Evolutionary conservation across 805 yeast species (phyloP).

Genomic region (Candida fluviatilis): DNA sequence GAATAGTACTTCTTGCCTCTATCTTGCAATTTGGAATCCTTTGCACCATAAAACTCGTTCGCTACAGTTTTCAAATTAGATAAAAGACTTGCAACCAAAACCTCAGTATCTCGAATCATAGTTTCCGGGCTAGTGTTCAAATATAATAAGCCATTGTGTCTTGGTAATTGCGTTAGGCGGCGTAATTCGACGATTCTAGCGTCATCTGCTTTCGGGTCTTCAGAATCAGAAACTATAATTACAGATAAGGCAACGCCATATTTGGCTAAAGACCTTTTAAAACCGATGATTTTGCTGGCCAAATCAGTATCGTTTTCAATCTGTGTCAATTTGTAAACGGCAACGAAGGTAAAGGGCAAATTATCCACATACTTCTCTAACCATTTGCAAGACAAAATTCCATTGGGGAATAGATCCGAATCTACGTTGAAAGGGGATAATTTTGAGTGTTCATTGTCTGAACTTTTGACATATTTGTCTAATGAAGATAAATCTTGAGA

Average conservation of each 20-base stretch:
- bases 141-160: slow-evolving; percentile 27
- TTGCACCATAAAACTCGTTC: slow-evolving; percentile 28
- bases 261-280: slow-evolving; percentile 8
- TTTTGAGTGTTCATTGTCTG: slow-evolving; percentile 19
- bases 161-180: slow-evolving; percentile 25
- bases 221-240: slow-evolving; percentile 8
- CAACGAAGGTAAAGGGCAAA: slow-evolving; percentile 31
- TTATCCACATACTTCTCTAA: slow-evolving; percentile 26
- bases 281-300: slow-evolving; percentile 11
- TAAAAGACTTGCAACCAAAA: slow-evolving; percentile 26
- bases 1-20: slow-evolving; percentile 35
- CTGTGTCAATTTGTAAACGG: slow-evolving; percentile 13
- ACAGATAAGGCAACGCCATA: slow-evolving; percentile 10
- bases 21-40: slow-evolving; percentile 30
- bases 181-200: slow-evolving; percentile 22
- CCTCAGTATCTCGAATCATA: slow-evolving; percentile 26
- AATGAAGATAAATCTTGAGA: slow-evolving; percentile 5
- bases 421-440: slow-evolving; percentile 33
- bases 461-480: slow-evolving; percentile 1
- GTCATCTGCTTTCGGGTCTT: slow-evolving; percentile 12
- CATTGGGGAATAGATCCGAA: slow-evolving; percentile 27
- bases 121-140: slow-evolving; percentile 11
- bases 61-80: slow-evolving; percentile 26
- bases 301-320: slow-evolving; percentile 10
- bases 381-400: slow-evolving; percentile 31